Conservation (phyloP, 495 filamentous ascomycete species). For the Chaetomium fimeti region DNA sequence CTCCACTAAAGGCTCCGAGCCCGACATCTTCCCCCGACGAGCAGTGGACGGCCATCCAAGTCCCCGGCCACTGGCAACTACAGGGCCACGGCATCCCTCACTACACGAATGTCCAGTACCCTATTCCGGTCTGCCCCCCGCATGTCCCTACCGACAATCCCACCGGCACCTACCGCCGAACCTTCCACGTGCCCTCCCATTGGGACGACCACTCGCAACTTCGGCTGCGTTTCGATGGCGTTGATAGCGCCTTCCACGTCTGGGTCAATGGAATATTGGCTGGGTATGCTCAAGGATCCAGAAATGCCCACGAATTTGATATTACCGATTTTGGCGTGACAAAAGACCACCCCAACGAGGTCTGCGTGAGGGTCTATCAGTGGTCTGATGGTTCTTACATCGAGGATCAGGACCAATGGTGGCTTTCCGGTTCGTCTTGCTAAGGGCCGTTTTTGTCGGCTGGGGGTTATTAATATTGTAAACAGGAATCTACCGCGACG, state of each 20-base stretch:
- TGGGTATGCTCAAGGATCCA: constrained; percentile 63
- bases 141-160: constrained; percentile 58
- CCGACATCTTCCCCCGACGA: constrained; percentile 30
- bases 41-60: constrained; percentile 53
- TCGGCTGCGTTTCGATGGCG: constrained; percentile 64
- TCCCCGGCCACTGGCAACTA: constrained; percentile 66
- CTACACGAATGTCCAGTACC: constrained; percentile 62
- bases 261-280: constrained; percentile 59
- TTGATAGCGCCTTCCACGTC: constrained; percentile 65
- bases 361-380: constrained; percentile 60
- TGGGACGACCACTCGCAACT: constrained; percentile 41
- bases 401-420: constrained; percentile 63
- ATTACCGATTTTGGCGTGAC: constrained; percentile 47
- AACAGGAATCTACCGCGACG: constrained; percentile 63
- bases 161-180: constrained; percentile 59
- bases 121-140: constrained; percentile 60
- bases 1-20: constrained; percentile 49
- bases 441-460: neutral
- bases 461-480: neutral
- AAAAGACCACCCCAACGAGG: constrained; percentile 45
- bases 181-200: constrained; percentile 51
- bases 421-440: constrained; percentile 48
- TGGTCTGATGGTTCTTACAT: constrained; percentile 65
- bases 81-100: constrained; percentile 61
- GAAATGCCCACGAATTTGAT: constrained; percentile 64